phyloP scores from a whole-genome alignment of 75 land plant species.

The Picea sitchensis region DNA sequence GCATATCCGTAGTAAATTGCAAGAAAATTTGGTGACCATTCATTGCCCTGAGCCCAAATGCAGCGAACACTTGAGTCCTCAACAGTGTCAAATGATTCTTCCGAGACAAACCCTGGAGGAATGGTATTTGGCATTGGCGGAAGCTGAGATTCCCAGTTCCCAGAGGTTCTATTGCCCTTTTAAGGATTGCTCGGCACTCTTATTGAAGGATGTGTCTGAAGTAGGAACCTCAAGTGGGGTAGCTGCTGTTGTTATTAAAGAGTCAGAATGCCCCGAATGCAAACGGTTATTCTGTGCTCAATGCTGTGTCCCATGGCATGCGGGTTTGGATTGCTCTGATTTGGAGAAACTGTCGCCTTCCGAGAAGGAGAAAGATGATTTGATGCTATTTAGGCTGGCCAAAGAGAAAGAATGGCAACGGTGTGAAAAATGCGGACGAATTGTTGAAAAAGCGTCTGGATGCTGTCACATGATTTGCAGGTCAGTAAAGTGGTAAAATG shows the following conservation, averaged over 20 bases:
- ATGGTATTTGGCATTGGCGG: conserved; percentile 36
- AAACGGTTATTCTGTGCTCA: conserved; percentile 44
- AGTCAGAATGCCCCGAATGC: conserved; percentile 42
- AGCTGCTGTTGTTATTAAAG: background rate
- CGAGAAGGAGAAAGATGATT: no score
- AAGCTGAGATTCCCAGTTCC: conserved; percentile 22
- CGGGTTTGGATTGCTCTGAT: conserved; percentile 25
- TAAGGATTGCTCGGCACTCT: conserved; percentile 53
- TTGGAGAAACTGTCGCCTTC: no score
- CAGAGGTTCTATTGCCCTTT: conserved; percentile 58
- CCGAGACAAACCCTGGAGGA: conserved; percentile 24
- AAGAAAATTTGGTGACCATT: conserved; percentile 22
- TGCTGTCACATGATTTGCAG: conserved; percentile 53
- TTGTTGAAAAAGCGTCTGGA: conserved; percentile 45
- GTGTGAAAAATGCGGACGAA: conserved; percentile 32
- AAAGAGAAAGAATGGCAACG: conserved; percentile 31
- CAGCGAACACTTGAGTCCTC: conserved; percentile 15
- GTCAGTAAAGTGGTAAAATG: conserved; percentile 15
- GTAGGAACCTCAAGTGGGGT: background rate
- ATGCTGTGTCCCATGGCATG: conserved; percentile 56
- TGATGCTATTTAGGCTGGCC: no score
- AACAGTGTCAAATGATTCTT: conserved; percentile 21
- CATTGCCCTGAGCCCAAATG: conserved; percentile 40
- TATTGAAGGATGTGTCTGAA: conserved; percentile 30
- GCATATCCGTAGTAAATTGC: conserved; percentile 33